Evolutionary conservation across 768 basidiomycete species (phyloP).

Genomic region (Xerocomellus amylosporus): DNA sequence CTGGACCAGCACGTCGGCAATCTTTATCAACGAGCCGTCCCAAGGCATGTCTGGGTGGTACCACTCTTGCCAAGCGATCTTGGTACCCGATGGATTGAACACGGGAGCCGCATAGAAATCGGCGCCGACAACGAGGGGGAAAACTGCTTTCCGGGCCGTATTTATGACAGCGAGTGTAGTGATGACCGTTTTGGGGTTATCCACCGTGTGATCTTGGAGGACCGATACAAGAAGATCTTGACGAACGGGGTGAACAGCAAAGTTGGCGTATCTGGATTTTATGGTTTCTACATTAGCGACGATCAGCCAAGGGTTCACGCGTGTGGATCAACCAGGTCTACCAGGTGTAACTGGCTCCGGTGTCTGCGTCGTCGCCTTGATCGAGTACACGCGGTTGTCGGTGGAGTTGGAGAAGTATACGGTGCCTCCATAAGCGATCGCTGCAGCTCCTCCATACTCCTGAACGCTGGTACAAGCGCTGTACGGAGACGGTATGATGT

Average conservation of each 20-base stretch:
- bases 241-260: conserved; percentile 53
- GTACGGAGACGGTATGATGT: conserved; percentile 54
- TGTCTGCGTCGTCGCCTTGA: conserved; percentile 24
- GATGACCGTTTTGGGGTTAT: conserved; percentile 34
- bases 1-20: conserved; percentile 44
- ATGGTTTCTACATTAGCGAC: conserved; percentile 15
- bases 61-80: conserved; percentile 66
- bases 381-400: conserved; percentile 53
- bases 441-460: conserved; percentile 70
- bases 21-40: conserved; percentile 57
- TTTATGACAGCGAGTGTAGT: conserved; percentile 60
- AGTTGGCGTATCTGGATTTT: conserved; percentile 59
- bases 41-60: conserved; percentile 71
- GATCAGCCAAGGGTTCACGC: neutral
- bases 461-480: conserved; percentile 59
- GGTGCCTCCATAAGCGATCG: conserved; percentile 46
- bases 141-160: conserved; percentile 41
- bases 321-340: conserved; percentile 27
- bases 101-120: conserved; percentile 69
- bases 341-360: conserved; percentile 61
- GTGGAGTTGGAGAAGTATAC: conserved; percentile 58
- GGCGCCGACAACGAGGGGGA: conserved; percentile 50
- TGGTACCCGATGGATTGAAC: conserved; percentile 58
- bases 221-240: conserved; percentile 57
- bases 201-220: conserved; percentile 66